Conservation (phyloP, 192 early-diverging fungal genomes). For the Rhizoclosmatium globosum region DNA sequence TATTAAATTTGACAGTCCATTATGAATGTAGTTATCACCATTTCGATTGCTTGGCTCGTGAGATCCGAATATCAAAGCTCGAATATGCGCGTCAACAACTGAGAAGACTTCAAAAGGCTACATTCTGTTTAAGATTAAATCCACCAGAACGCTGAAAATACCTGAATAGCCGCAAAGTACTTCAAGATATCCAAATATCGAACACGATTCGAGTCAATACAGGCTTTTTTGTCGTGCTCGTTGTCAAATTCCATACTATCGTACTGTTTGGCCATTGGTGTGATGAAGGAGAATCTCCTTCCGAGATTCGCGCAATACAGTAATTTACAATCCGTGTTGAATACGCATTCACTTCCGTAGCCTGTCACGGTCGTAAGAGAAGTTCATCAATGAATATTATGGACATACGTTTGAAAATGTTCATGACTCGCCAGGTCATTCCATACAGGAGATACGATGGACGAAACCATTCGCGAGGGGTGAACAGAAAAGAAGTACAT, state of each 20-base stretch:
- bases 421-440: neutral
- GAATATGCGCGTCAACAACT: neutral
- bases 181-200: constrained; percentile 33
- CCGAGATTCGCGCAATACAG: neutral
- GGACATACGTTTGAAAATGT: neutral
- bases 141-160: neutral
- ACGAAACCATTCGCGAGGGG: constrained; percentile 40
- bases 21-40: too few relatives aligned
- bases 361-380: neutral
- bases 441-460: constrained; percentile 36
- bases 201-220: constrained; percentile 11
- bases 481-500: constrained; percentile 41
- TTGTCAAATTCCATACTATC: constrained; percentile 40
- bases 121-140: too few relatives aligned
- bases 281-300: neutral
- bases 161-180: constrained; percentile 9
- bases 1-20: too few relatives aligned
- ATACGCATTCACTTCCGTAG: neutral
- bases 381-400: neutral
- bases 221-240: constrained; percentile 10
- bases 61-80: too few relatives aligned
- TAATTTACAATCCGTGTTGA: neutral
- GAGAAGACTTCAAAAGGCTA: neutral
- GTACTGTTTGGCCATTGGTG: constrained; percentile 14
- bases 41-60: too few relatives aligned